Conservation (phyloP, 2,329 filamentous ascomycete species). For the Amylocarpus encephaloides region DNA sequence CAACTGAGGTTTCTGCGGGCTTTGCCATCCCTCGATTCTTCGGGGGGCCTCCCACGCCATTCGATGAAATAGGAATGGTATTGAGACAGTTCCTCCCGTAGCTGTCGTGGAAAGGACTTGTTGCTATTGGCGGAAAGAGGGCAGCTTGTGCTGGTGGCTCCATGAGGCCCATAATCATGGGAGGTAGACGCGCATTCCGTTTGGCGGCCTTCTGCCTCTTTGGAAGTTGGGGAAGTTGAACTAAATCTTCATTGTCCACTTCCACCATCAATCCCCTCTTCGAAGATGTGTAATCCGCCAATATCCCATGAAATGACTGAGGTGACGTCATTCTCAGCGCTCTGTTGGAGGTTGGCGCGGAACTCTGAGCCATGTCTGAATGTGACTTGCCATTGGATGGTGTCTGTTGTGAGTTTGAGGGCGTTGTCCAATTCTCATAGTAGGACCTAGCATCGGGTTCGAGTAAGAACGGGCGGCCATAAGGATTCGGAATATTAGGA, state of each 20-base stretch:
- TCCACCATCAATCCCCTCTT: constrained; percentile 50
- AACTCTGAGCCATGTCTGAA: constrained; percentile 14
- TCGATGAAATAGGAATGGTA: constrained; percentile 19
- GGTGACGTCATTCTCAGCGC: constrained; percentile 30
- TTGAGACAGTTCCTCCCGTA: constrained; percentile 35
- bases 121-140: constrained; percentile 58
- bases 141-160: constrained; percentile 53
- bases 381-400: constrained; percentile 29
- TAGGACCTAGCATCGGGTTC: constrained; percentile 41
- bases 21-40: not conserved
- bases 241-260: constrained; percentile 52
- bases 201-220: constrained; percentile 56
- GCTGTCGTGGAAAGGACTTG: constrained; percentile 47
- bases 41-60: constrained; percentile 6
- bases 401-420: constrained; percentile 13
- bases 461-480: constrained; percentile 41
- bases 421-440: constrained; percentile 17
- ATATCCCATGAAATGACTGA: constrained; percentile 31
- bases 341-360: constrained; percentile 12
- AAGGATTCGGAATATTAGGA: constrained; percentile 38
- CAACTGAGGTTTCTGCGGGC: constrained; percentile 4
- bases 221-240: constrained; percentile 56
- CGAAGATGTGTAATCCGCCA: constrained; percentile 30
- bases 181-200: constrained; percentile 53
- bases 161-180: constrained; percentile 59